These are phyloP conservation scores for Mariannaea sp. DNA, from an alignment of 2,329 filamentous ascomycete genomes.

Conservation along the genomic window DNA sequence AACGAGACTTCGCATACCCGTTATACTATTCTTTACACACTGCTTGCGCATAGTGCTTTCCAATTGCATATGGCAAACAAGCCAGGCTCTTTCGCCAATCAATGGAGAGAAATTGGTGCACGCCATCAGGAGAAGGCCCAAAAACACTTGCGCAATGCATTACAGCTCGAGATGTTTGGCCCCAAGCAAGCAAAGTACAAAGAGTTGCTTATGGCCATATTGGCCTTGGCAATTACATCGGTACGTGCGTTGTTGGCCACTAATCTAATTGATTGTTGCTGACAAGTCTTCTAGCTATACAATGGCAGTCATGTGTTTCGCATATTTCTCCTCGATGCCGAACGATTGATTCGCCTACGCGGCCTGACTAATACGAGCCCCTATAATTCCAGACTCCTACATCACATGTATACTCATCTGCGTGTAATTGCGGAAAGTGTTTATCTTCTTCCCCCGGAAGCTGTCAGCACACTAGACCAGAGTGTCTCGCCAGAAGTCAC, in stretches of 20 bases:
- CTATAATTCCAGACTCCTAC: slow-evolving; percentile 48
- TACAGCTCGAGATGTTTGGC: slow-evolving; percentile 41
- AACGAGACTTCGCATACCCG: slow-evolving; percentile 46
- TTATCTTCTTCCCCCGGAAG: slow-evolving; percentile 23
- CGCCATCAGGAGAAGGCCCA: slow-evolving; percentile 40
- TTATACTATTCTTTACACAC: slow-evolving; percentile 45
- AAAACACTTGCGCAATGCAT: slow-evolving; percentile 40
- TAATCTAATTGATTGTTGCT: no score
- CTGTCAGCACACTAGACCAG: not conserved
- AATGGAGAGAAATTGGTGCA: slow-evolving; percentile 39
- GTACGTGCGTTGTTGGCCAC: no score
- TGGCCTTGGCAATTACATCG: slow-evolving; percentile 38
- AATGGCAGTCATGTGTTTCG: slow-evolving; percentile 26
- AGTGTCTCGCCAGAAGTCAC: not conserved
- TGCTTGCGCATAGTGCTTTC: slow-evolving; percentile 50
- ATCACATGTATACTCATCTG: slow-evolving; percentile 53
- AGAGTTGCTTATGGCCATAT: slow-evolving; percentile 50
- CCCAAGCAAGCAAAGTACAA: slow-evolving; percentile 49
- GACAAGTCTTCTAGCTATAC: no score
- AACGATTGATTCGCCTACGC: slow-evolving; percentile 46
- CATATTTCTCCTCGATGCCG: slow-evolving; percentile 46
- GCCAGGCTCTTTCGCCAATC: slow-evolving; percentile 6
- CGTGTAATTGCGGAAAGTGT: slow-evolving; percentile 52
- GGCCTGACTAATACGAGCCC: slow-evolving; percentile 47
- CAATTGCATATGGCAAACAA: slow-evolving; percentile 39